Percentiles rank a stretch among this genome's conserved stretches.
Conservation (phyloP, 768 basidiomycete genomes). For the Suillus bovinus region DNA sequence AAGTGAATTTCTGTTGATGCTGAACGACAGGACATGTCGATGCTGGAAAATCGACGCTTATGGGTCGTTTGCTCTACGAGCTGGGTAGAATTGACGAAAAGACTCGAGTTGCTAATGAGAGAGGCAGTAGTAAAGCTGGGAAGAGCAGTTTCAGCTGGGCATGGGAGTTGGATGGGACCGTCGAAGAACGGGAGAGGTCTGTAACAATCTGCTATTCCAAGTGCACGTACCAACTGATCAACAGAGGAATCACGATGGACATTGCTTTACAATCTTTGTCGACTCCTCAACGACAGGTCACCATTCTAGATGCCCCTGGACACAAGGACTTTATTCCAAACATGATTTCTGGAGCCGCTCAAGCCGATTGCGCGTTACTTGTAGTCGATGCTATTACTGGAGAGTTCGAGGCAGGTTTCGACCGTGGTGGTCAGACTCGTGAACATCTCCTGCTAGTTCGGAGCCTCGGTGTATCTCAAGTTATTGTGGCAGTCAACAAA, state of each 20-base stretch:
- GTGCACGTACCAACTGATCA: constrained; percentile 13
- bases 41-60: constrained; percentile 96
- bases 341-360: constrained; percentile 98
- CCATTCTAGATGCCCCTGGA: constrained; percentile 96
- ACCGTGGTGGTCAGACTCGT: constrained; percentile 90
- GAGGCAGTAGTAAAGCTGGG: constrained; percentile 85
- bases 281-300: constrained; percentile 77
- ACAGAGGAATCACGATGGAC: constrained; percentile 97
- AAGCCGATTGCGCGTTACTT: constrained; percentile 92
- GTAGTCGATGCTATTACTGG: constrained; percentile 90
- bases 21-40: constrained; percentile 85
- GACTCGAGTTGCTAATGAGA: constrained; percentile 78
- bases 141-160: constrained; percentile 98
- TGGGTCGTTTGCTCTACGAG: constrained; percentile 94
- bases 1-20: constrained; percentile 13
- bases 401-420: constrained; percentile 96
- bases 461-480: constrained; percentile 88
- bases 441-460: constrained; percentile 92
- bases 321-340: constrained; percentile 98
- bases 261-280: constrained; percentile 80
- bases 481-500: constrained; percentile 94
- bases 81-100: constrained; percentile 88
- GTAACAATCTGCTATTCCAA: constrained; percentile 16
- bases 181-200: constrained; percentile 91
- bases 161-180: constrained; percentile 93